These are phyloP conservation scores for Phytophthora pisi DNA, from an alignment of 352 stramenopile species.

Conservation along the genomic window DNA sequence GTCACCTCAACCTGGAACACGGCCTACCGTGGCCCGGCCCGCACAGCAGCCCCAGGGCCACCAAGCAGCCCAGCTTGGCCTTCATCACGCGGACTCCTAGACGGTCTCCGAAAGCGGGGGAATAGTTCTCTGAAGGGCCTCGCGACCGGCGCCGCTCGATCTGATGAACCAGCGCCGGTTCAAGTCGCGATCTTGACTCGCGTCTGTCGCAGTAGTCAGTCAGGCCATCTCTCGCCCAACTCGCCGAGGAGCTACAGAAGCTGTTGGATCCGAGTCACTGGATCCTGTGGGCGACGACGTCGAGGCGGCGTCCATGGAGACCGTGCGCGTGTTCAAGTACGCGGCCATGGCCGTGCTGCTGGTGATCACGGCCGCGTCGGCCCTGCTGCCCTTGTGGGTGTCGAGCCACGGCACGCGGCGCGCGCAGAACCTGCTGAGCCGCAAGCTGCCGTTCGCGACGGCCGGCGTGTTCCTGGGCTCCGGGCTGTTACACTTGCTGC, in stretches of 20 bases:
- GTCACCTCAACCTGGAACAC: background rate
- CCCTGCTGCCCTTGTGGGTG: constrained; percentile 61
- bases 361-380: constrained; percentile 60
- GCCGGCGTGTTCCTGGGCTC: constrained; percentile 70
- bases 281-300: constrained; percentile 15
- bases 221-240: no score
- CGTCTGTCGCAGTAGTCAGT: constrained; percentile 12
- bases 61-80: background rate
- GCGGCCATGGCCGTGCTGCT: constrained; percentile 52
- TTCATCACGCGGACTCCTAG: background rate
- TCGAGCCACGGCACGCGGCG: constrained; percentile 46
- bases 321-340: constrained; percentile 58
- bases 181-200: constrained; percentile 4
- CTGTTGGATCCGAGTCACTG: background rate
- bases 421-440: constrained; percentile 46
- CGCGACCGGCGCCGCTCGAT: constrained; percentile 1
- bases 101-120: background rate
- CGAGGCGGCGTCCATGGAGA: constrained; percentile 22
- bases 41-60: constrained; percentile 9
- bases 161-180: constrained; percentile 7
- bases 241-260: background rate
- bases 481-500: constrained; percentile 63
- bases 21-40: constrained; percentile 13
- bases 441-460: constrained; percentile 69
- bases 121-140: constrained; percentile 5